These are phyloP conservation scores for Yamadazyma aaseri DNA, from an alignment of 1,139 yeast species.

Conservation along the genomic window DNA sequence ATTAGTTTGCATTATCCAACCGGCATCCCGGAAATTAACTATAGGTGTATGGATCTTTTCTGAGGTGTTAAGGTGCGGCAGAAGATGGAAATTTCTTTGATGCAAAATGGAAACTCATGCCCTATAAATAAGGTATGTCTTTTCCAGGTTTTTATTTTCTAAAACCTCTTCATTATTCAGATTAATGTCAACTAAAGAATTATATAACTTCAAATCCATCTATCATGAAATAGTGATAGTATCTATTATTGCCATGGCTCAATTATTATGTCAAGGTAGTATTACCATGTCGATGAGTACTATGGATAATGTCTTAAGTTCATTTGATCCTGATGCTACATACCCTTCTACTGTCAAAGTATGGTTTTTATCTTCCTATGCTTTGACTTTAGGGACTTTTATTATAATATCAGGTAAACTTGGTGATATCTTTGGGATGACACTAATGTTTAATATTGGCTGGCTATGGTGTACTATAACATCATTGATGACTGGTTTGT, in stretches of 20 bases:
- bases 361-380: slow-evolving; percentile 60
- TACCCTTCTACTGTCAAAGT: slow-evolving; percentile 27
- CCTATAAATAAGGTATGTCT: slow-evolving; percentile 1
- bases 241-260: slow-evolving; percentile 36
- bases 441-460: slow-evolving; percentile 40
- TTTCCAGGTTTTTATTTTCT: slow-evolving; percentile 2
- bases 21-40: slow-evolving; percentile 9
- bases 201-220: slow-evolving; percentile 16
- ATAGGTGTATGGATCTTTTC: slow-evolving; percentile 12
- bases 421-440: slow-evolving; percentile 56
- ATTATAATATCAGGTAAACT: slow-evolving; percentile 59
- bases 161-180: background rate
- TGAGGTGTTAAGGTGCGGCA: slow-evolving; percentile 1
- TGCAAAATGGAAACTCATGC: no score
- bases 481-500: slow-evolving; percentile 48
- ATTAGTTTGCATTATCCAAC: slow-evolving; percentile 1
- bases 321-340: slow-evolving; percentile 19
- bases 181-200: slow-evolving; percentile 1
- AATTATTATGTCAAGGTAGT: slow-evolving; percentile 39
- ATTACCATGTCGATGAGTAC: slow-evolving; percentile 40
- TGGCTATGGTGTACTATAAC: slow-evolving; percentile 44
- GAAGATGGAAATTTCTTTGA: background rate
- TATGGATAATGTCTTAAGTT: slow-evolving; percentile 35
- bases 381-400: slow-evolving; percentile 58
- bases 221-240: slow-evolving; percentile 32